These are phyloP conservation scores for Zoysia japonica DNA, from an alignment of 176 grass and related monocot genomes.

Conservation along the genomic window DNA sequence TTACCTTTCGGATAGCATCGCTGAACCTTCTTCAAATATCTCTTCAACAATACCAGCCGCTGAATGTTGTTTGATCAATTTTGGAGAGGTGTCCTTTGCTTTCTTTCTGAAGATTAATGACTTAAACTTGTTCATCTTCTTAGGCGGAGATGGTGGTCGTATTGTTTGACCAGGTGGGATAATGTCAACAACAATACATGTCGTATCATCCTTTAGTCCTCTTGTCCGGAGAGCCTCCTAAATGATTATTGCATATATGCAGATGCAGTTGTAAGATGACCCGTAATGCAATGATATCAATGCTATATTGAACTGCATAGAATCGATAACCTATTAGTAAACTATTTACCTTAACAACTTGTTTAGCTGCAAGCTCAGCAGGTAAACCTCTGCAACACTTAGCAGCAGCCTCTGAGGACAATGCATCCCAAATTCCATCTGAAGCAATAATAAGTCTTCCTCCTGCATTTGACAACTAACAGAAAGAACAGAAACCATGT, in stretches of 20 bases:
- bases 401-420: slow-evolving; percentile 77
- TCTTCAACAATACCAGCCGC: slow-evolving; percentile 68
- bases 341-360: slow-evolving; percentile 82
- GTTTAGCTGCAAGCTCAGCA: slow-evolving; percentile 93
- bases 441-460: slow-evolving; percentile 98
- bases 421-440: slow-evolving; percentile 96
- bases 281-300: slow-evolving; percentile 1
- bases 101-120: slow-evolving; percentile 78
- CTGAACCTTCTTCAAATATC: slow-evolving; percentile 96
- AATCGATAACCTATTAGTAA: slow-evolving; percentile 5
- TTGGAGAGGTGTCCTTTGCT: slow-evolving; percentile 59
- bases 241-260: slow-evolving; percentile 30
- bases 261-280: slow-evolving; percentile 5
- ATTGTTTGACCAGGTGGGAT: slow-evolving; percentile 69
- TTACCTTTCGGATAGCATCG: slow-evolving; percentile 89
- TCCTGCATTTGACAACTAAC: slow-evolving; percentile 76
- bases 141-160: slow-evolving; percentile 61
- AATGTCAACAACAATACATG: slow-evolving; percentile 95
- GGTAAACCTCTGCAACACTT: slow-evolving; percentile 89
- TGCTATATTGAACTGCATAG: not conserved
- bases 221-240: slow-evolving; percentile 93
- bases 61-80: slow-evolving; percentile 79
- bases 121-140: slow-evolving; percentile 85
- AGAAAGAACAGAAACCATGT: slow-evolving; percentile 21
- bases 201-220: slow-evolving; percentile 93